Evolutionary conservation across 2,329 filamentous ascomycete genomes (phyloP), one percentile per base, ranked within the genome.

Genomic region (Cercospora sp.): DNA sequence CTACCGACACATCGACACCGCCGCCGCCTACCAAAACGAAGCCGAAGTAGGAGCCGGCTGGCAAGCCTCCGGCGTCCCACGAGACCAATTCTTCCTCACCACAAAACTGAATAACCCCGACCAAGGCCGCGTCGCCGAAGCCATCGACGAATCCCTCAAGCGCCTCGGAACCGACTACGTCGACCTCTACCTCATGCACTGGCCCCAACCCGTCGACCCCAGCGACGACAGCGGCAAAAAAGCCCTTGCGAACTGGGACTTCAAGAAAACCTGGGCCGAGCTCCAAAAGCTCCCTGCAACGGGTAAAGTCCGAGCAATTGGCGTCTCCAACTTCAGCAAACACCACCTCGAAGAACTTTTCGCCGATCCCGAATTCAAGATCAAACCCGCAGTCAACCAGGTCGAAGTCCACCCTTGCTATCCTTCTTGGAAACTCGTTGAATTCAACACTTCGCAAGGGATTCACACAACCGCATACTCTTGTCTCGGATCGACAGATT

Each of bases 91-190:
- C 74, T 93, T 86, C 83, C 83, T 94, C 69, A 94, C 92, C 63
- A 93, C 91, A 74, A 96, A 95, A 85, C 87, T 94, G 64, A 88
- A 92, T 84, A 93, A 94, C 85, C 86, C 89, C 61, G 91, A 89
- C 86, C 91, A 93, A 82, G 88, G 90, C 81, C 85, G 87, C 69
- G 89, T 90, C 30, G 80, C 84, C 45, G 86, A 89, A 76, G 89
- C 85, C 26, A 82, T 91, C 65, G 83, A 86, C 67, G 80, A 81
- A 63, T 89, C 87, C 10, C 82, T 91, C 67, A 83, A 86, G 77
- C 86, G 84, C 72, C 82, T 91, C 18, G 86, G 86, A 55, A 83
- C 84, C 18, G 86, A 89, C 73, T 91, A 91, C 73, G 83, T 92
- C 68, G 90, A 91, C 77, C 81, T 91, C 60, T 91, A 90, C 78